These are phyloP conservation scores for Jasminum sambac DNA, from an alignment of 257 asterid species.

Conservation along the genomic window DNA sequence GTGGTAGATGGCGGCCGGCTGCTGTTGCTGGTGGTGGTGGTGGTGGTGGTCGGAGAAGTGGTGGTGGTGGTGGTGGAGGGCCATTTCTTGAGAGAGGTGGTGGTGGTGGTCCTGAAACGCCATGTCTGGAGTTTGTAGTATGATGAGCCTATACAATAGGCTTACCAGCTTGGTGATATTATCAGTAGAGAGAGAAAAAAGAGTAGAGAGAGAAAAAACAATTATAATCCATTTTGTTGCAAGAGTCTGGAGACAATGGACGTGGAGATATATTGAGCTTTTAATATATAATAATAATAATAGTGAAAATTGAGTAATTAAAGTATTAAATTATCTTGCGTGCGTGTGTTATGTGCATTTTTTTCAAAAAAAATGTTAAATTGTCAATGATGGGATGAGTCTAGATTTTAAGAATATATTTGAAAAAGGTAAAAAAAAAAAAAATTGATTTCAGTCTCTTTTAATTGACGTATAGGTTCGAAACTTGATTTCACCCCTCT, in stretches of 20 bases:
- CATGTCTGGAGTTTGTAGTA: constrained; percentile 28
- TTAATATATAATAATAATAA: no score
- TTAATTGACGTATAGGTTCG: no score
- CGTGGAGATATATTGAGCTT: no score
- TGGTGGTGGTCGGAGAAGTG: constrained; percentile 42
- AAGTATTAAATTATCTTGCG: no score
- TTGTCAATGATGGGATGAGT: no score
- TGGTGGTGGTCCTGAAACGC: constrained; percentile 57
- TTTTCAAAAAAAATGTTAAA: no score
- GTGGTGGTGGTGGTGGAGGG: constrained; percentile 46
- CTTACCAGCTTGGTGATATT: constrained; percentile 22
- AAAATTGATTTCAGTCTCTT: no score
- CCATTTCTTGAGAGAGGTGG: constrained; percentile 51
- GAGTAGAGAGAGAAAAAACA: constrained; percentile 2
- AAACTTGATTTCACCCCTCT: no score
- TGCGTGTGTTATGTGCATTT: no score
- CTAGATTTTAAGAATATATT: no score
- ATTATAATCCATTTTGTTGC: background rate
- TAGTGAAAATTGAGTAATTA: no score
- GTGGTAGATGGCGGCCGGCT: constrained; percentile 38
- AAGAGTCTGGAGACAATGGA: background rate
- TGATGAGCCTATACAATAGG: constrained; percentile 14
- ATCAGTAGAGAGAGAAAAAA: constrained; percentile 14
- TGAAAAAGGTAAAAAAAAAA: no score
- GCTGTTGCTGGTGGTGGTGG: constrained; percentile 36